Evolutionary conservation across 345 rosid species (phyloP).

Genomic region (Murraya koenigii): DNA sequence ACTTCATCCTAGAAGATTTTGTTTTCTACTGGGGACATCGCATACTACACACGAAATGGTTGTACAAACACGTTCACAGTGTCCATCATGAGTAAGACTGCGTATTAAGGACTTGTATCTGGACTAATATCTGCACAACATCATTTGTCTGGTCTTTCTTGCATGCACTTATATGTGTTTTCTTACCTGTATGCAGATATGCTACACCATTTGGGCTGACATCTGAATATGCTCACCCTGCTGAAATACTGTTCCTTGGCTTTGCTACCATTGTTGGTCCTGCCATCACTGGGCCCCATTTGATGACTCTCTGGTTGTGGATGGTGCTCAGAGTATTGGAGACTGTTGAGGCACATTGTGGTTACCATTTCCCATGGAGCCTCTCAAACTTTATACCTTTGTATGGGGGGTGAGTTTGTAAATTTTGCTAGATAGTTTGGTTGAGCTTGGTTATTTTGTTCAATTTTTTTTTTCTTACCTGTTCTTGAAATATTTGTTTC

Average conservation of each 20-base stretch:
- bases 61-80: conserved; percentile 95
- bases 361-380: conserved; percentile 99
- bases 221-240: conserved; percentile 97
- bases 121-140: background rate
- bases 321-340: conserved; percentile 87
- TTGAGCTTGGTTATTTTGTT: background rate
- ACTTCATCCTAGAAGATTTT: conserved; percentile 95
- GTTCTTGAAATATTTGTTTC: conserved; percentile 10
- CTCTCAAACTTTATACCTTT: conserved; percentile 84
- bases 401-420: conserved; percentile 88
- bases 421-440: background rate
- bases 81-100: conserved; percentile 95
- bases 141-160: background rate
- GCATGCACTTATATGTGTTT: conserved; percentile 10
- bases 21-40: conserved; percentile 98
- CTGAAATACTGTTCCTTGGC: conserved; percentile 92
- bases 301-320: conserved; percentile 92
- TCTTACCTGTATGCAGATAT: conserved; percentile 46
- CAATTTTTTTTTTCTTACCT: background rate
- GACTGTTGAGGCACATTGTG: conserved; percentile 98
- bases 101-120: conserved; percentile 6
- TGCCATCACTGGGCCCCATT: conserved; percentile 95
- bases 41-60: conserved; percentile 88
- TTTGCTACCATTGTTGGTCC: conserved; percentile 96
- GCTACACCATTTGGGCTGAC: conserved; percentile 99